Evolutionary conservation across 2,329 filamentous ascomycete species (phyloP), one percentile per base, ranked within the genome.

Genomic region (Chaetothyriales sp.): DNA sequence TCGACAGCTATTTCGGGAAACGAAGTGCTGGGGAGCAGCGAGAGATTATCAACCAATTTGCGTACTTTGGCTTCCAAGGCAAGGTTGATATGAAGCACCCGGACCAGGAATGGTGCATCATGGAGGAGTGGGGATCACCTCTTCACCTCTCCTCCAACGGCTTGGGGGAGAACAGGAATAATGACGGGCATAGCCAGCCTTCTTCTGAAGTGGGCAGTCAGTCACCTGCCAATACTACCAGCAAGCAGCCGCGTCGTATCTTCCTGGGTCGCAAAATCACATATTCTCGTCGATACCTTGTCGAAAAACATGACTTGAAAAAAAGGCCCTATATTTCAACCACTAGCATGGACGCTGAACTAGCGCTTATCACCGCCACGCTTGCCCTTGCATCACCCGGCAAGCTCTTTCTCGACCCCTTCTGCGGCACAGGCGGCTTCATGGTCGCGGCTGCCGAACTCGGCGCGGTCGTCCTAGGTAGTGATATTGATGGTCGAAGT

Each of bases 301-400:
- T 86, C 29, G 72, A 78, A 37, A 84, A 77, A 20, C 94, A 89
- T 63, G 89, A 95, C 65, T 75, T 98, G 19, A 98, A 98, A 74
- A 95, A 94, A 69, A 76, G 92, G 25, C 77, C 78, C 43, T 98
- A 98, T 65, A 97, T 98, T 62, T 88, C 85, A 60, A 97, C 90
- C 0, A 98, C 92, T 0, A 92, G 86, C 46, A 97, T 98, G 92
- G 92, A 98, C 65, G 86, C 90, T 0, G 92, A 97, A 66, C 75
- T 98, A 44, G 86, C 89, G 10, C 76, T 98, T 1, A 73, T 98
- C 19, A 95, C 89, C 0, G 92, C 90, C 1, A 98, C 97, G 63
- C 81, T 98, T 60, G 86, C 87, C 0, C 78, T 86, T 13, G 89
- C 89, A 0, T 82, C 73, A 0, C 85, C 89, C 0, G 90, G 88